These are phyloP conservation scores for Lentinula raphanica DNA, from an alignment of 768 basidiomycete genomes.

Conservation along the genomic window DNA sequence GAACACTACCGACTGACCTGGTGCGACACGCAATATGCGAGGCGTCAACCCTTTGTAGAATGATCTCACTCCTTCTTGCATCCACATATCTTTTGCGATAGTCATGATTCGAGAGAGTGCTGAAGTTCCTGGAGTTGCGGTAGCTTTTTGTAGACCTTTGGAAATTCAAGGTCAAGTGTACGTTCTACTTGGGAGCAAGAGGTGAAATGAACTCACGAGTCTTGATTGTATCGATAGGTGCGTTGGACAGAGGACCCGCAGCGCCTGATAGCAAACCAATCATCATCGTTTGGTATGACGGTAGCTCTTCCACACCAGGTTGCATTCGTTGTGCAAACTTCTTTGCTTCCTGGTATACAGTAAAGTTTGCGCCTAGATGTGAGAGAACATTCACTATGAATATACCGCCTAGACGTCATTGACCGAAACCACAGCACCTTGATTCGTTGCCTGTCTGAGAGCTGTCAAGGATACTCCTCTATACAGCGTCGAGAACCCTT, in stretches of 20 bases:
- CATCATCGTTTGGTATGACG: slow-evolving; percentile 92
- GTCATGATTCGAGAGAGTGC: slow-evolving; percentile 74
- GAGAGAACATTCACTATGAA: slow-evolving; percentile 1
- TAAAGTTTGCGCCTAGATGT: slow-evolving; percentile 88
- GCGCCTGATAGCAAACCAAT: slow-evolving; percentile 96
- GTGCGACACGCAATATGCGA: slow-evolving; percentile 91
- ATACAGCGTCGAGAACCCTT: slow-evolving; percentile 80
- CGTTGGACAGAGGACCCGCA: slow-evolving; percentile 98
- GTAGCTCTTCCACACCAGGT: slow-evolving; percentile 73
- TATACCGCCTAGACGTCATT: not conserved
- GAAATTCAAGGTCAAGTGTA: slow-evolving; percentile 12
- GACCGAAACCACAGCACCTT: slow-evolving; percentile 58
- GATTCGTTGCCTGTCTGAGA: slow-evolving; percentile 94
- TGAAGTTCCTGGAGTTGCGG: slow-evolving; percentile 64
- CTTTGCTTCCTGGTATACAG: slow-evolving; percentile 96
- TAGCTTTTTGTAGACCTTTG: slow-evolving; percentile 79
- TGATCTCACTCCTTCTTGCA: slow-evolving; percentile 76
- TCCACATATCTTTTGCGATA: slow-evolving; percentile 93
- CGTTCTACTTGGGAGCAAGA: slow-evolving; percentile 1
- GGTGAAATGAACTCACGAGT: slow-evolving; percentile 60
- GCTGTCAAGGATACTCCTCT: slow-evolving; percentile 93
- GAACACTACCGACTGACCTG: slow-evolving; percentile 95
- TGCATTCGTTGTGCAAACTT: slow-evolving; percentile 72
- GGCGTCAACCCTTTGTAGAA: slow-evolving; percentile 99
- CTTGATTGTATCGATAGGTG: slow-evolving; percentile 92